A percentile compares a stretch with the other conserved stretches of the same genome.
These are phyloP conservation scores for Teunomyces stri DNA, from an alignment of 805 yeast species.

Conservation along the genomic window DNA sequence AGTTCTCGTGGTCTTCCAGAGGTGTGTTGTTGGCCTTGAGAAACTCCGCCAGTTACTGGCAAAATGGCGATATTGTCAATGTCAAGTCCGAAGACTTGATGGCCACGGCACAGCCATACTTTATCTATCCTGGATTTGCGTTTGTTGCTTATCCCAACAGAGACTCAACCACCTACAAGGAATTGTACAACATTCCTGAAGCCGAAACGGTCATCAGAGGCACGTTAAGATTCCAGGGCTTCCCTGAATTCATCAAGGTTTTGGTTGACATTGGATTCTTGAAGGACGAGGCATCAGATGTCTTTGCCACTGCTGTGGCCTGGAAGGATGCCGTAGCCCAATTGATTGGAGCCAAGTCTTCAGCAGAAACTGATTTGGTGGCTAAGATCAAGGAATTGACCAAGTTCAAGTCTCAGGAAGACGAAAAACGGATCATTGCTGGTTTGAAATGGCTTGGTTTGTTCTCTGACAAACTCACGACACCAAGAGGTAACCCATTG, in stretches of 20 bases:
- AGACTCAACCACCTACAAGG: conserved; percentile 92
- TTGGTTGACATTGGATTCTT: conserved; percentile 92
- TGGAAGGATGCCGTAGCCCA: conserved; percentile 88
- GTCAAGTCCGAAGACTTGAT: conserved; percentile 88
- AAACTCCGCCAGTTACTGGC: conserved; percentile 87
- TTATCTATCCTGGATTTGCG: conserved; percentile 92
- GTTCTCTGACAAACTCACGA: conserved; percentile 70
- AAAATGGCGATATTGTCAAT: conserved; percentile 77
- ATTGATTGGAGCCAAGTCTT: conserved; percentile 71
- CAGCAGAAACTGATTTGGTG: conserved; percentile 68
- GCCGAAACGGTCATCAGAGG: conserved; percentile 97
- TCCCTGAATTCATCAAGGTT: conserved; percentile 96
- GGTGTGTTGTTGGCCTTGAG: conserved; percentile 95
- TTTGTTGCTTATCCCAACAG: conserved; percentile 97
- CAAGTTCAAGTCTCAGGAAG: conserved; percentile 74
- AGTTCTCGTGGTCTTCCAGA: conserved; percentile 98
- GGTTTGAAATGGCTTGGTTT: conserved; percentile 95
- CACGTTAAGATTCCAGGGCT: conserved; percentile 95
- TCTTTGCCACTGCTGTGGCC: conserved; percentile 56
- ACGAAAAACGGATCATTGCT: conserved; percentile 78
- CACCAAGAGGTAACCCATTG: conserved; percentile 90
- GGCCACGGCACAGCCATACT: conserved; percentile 94
- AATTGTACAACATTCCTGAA: conserved; percentile 91
- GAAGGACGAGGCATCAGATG: conserved; percentile 66
- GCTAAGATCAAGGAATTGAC: conserved; percentile 76